Conservation (phyloP, 768 basidiomycete species). For the Grammothele lineata region DNA sequence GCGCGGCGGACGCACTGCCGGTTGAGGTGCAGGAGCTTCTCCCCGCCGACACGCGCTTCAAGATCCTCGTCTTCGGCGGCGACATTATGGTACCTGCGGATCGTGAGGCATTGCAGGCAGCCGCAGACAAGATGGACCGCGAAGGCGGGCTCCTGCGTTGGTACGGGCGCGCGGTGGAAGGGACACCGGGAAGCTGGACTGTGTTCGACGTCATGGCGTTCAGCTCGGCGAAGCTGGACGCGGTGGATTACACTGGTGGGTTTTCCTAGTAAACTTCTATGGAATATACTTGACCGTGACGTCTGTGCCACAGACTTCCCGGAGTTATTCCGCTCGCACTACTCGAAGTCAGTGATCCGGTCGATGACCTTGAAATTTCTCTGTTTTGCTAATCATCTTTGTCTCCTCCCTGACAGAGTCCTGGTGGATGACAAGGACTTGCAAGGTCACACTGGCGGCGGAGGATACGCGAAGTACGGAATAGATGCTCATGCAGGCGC, state of each 20-base stretch:
- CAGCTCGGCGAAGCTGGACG: constrained; percentile 1
- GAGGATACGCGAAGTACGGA: constrained; percentile 55
- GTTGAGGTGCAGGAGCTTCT: constrained; percentile 48
- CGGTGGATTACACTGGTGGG: background rate
- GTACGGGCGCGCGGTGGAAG: constrained; percentile 2
- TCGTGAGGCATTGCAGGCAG: constrained; percentile 10
- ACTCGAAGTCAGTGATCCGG: constrained; percentile 44
- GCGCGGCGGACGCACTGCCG: constrained; percentile 41
- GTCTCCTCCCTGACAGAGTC: constrained; percentile 35
- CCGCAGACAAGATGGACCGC: constrained; percentile 13
- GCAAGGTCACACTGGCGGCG: constrained; percentile 42
- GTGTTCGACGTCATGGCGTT: constrained; percentile 6
- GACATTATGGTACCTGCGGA: constrained; percentile 25
- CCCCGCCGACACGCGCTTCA: constrained; percentile 44
- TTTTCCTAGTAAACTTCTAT: too few relatives aligned
- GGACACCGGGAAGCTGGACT: background rate
- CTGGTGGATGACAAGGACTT: constrained; percentile 54
- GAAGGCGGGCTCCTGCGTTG: constrained; percentile 15
- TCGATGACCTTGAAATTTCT: too few relatives aligned
- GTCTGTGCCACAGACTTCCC: constrained; percentile 44
- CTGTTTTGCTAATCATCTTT: too few relatives aligned
- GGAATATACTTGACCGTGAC: constrained; percentile 5
- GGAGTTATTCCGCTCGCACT: constrained; percentile 43
- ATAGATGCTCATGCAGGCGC: constrained; percentile 41
- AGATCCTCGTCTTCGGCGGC: constrained; percentile 44